Evolutionary conservation across 495 filamentous ascomycete species (phyloP).

Genomic region (Talaromyces borbonicus): DNA sequence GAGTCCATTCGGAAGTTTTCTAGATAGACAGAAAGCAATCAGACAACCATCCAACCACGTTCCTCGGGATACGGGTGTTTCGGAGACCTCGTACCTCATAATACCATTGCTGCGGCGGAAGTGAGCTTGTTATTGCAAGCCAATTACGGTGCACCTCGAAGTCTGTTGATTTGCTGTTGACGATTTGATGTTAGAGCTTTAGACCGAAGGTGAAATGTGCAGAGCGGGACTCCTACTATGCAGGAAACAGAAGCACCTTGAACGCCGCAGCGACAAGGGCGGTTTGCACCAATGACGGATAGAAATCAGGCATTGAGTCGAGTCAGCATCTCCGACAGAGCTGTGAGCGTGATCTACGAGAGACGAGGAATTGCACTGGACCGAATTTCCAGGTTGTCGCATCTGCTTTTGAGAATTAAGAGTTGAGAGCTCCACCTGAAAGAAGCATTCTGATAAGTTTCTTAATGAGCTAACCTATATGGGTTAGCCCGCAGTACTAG

Average conservation of each 20-base stretch:
- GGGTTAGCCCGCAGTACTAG: no score
- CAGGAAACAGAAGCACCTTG: constrained; percentile 88
- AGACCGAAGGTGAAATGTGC: constrained; percentile 5
- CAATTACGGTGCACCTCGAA: constrained; percentile 98
- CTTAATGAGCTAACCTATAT: no score
- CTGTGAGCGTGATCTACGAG: constrained; percentile 3
- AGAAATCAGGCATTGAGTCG: constrained; percentile 63
- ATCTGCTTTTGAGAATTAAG: no score
- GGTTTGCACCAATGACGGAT: constrained; percentile 79
- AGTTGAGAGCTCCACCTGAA: no score
- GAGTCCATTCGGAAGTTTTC: constrained; percentile 96
- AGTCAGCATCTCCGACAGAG: constrained; percentile 16
- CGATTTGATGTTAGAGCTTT: no score
- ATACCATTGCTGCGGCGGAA: constrained; percentile 87
- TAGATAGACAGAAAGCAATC: constrained; percentile 17
- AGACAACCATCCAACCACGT: no score
- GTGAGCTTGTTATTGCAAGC: constrained; percentile 86
- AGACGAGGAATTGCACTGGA: no score
- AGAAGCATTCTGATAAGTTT: no score
- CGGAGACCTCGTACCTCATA: constrained; percentile 51
- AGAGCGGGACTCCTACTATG: constrained; percentile 61
- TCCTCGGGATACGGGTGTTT: not conserved
- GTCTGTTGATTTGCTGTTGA: constrained; percentile 93
- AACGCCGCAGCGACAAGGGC: constrained; percentile 80
- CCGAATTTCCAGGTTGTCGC: no score